A percentile compares a stretch with the other conserved stretches of the same genome.
Conservation (phyloP, 2,329 filamentous ascomycete genomes). For the Cladosporium sp. region DNA sequence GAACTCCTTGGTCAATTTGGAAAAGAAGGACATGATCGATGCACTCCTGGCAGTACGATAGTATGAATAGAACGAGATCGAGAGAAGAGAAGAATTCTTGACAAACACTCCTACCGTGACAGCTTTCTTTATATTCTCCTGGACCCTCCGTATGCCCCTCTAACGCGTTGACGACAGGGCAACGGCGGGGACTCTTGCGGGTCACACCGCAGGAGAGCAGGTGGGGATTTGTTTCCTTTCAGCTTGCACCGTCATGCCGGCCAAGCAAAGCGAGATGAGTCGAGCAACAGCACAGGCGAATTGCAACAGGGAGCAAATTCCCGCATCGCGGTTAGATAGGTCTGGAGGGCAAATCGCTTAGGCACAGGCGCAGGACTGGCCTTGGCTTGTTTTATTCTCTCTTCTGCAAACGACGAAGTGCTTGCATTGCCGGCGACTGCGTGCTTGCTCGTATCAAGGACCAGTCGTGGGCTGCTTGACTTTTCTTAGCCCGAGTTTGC, state of each 20-base stretch:
- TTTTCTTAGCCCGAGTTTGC: not conserved
- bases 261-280: constrained; percentile 9
- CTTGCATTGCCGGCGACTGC: not conserved
- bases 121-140: constrained; percentile 11
- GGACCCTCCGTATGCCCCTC: constrained; percentile 8
- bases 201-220: not conserved
- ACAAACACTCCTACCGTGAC: constrained; percentile 5
- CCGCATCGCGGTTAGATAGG: constrained; percentile 1
- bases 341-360: constrained; percentile 7
- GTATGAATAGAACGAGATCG: not conserved
- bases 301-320: not conserved
- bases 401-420: not conserved
- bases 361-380: not conserved
- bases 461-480: not conserved
- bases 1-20: constrained; percentile 44
- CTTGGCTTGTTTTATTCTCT: not conserved
- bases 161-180: not conserved
- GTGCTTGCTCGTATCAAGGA: not conserved
- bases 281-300: constrained; percentile 2
- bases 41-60: not conserved
- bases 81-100: not conserved
- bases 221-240: constrained; percentile 3
- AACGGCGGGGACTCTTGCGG: not conserved
- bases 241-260: constrained; percentile 13
- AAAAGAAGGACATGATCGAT: constrained; percentile 41